These are phyloP conservation scores for Sindora glabra DNA, from an alignment of 306 rosid genomes.

Conservation along the genomic window DNA sequence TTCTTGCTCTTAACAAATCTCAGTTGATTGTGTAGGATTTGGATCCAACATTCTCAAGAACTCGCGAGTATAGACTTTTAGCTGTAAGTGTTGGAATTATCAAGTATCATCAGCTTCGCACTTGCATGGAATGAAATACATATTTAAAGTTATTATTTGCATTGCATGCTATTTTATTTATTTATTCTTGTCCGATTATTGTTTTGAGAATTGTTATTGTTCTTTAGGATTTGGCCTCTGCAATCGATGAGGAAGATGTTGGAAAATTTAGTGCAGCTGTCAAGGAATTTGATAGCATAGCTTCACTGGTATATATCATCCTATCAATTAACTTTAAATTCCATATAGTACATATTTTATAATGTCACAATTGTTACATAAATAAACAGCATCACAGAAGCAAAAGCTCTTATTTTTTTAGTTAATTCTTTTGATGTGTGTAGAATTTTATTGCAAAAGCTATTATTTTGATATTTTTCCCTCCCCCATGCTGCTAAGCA, in stretches of 20 bases:
- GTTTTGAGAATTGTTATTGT: conserved; percentile 3
- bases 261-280: conserved; percentile 27
- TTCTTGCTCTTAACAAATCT: neutral
- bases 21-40: conserved; percentile 33
- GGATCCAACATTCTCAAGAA: conserved; percentile 48
- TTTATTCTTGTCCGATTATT: neutral
- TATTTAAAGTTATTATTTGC: neutral
- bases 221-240: conserved; percentile 38
- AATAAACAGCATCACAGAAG: neutral
- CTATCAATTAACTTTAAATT: neutral
- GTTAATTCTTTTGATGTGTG: neutral
- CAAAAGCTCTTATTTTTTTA: neutral
- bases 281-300: conserved; percentile 29
- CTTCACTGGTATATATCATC: conserved; percentile 33
- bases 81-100: conserved; percentile 27
- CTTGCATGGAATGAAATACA: neutral
- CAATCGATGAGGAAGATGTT: conserved; percentile 45
- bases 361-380: neutral
- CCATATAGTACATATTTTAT: neutral
- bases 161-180: neutral
- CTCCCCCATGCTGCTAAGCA: neutral
- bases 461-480: neutral
- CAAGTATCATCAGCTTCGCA: neutral
- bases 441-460: neutral
- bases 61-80: conserved; percentile 40